Conservation (phyloP, 768 basidiomycete species). For the Trametes punicea region DNA sequence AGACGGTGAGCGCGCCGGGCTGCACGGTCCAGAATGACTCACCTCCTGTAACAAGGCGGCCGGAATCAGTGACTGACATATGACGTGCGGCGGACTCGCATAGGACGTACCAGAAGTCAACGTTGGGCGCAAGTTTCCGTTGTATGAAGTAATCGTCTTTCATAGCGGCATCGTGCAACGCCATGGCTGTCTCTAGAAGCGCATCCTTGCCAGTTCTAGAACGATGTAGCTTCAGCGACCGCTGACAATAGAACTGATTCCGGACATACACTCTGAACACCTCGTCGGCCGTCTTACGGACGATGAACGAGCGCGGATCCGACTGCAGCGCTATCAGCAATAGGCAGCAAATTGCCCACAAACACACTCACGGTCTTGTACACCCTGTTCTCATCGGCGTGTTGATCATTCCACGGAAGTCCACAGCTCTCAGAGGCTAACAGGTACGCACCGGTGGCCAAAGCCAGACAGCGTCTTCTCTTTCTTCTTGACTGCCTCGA, state of each 20-base stretch:
- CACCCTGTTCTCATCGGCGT: slow-evolving; percentile 37
- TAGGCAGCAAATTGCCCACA: neutral
- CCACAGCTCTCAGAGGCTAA: neutral
- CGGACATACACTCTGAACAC: slow-evolving; percentile 83
- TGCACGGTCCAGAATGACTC: slow-evolving; percentile 8
- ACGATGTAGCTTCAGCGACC: too few species aligned
- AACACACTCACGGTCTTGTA: slow-evolving; percentile 62
- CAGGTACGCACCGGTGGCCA: slow-evolving; percentile 64
- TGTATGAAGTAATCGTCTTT: slow-evolving; percentile 87
- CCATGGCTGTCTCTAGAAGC: slow-evolving; percentile 85
- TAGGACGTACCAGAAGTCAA: slow-evolving; percentile 79
- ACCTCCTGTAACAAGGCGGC: slow-evolving; percentile 47
- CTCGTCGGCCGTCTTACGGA: slow-evolving; percentile 85
- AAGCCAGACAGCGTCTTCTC: slow-evolving; percentile 90
- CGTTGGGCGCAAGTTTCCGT: slow-evolving; percentile 82
- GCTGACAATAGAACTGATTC: neutral
- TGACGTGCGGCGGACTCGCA: neutral
- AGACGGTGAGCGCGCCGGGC: neutral
- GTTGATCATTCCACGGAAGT: neutral
- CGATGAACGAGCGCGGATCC: slow-evolving; percentile 88
- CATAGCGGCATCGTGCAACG: slow-evolving; percentile 83
- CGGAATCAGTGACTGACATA: neutral
- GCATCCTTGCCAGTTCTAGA: slow-evolving; percentile 80
- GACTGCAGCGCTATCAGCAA: slow-evolving; percentile 45
- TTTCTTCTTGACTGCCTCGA: slow-evolving; percentile 83